A percentile compares a stretch with the other conserved stretches of the same genome.
These are phyloP conservation scores for Aspergillus sp. DNA, from an alignment of 2,329 filamentous ascomycete species.

Conservation along the genomic window DNA sequence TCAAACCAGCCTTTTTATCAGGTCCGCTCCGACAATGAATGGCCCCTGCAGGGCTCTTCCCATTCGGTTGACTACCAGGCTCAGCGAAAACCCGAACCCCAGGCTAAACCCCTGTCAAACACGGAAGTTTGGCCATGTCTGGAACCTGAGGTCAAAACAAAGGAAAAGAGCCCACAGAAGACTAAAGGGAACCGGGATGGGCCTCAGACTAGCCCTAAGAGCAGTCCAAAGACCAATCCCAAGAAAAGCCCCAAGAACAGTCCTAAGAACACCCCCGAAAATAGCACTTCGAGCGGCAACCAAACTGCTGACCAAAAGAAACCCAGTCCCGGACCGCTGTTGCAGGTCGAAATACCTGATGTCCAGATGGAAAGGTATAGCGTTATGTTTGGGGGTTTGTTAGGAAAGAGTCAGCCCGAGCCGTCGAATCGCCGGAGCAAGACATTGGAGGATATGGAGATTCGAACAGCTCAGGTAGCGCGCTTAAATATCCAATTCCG, in stretches of 20 bases:
- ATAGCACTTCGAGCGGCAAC: constrained; percentile 5
- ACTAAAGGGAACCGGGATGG: background rate
- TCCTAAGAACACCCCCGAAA: background rate
- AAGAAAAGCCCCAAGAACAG: constrained; percentile 14
- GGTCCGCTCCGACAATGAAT: constrained; percentile 22
- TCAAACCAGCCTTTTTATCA: constrained; percentile 30
- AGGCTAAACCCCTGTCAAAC: constrained; percentile 8
- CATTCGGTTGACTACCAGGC: constrained; percentile 20
- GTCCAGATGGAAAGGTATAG: constrained; percentile 86
- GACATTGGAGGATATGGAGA: constrained; percentile 52
- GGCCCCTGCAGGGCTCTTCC: constrained; percentile 20
- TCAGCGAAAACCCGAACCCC: constrained; percentile 3
- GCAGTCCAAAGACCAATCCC: background rate
- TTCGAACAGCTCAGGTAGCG: constrained; percentile 48
- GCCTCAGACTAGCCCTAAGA: constrained; percentile 17
- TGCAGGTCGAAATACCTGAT: constrained; percentile 78
- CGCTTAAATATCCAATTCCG: background rate
- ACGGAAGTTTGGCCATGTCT: constrained; percentile 22
- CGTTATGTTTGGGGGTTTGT: constrained; percentile 81
- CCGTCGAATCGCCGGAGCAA: constrained; percentile 38
- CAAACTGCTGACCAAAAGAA: constrained; percentile 4
- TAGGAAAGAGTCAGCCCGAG: constrained; percentile 49
- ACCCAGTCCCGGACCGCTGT: constrained; percentile 36
- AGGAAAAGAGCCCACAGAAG: constrained; percentile 3
- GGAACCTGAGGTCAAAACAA: constrained; percentile 12